Base-by-base conservation (phyloP, 208 protist species). In the Wallacemonas collosoma region DNA sequence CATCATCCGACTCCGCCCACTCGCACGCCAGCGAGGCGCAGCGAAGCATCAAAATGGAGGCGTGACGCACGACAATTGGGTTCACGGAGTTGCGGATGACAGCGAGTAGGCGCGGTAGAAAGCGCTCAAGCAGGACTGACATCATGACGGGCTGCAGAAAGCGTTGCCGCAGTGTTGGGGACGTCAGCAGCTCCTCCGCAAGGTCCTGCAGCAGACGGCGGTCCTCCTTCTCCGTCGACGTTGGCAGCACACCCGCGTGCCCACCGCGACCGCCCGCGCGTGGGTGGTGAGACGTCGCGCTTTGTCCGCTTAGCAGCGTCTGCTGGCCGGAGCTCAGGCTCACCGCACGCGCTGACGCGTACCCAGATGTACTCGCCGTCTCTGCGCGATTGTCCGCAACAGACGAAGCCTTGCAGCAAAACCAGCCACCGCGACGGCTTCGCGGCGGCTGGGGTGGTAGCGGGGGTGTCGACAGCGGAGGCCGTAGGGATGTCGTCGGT, bases 11-110 rank as follows among this genome's bases (percentile, higher is more conserved):
- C 44, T 77, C 71, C 3, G 72, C 66, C 35, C 83, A 83, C 41
- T 88, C 79, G 35, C 77, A 74, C 5, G 80, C 66, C 9, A 92
- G 71, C 36, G 85, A 86, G 17, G 90, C 57, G 55, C 81, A 88
- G 14, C 90, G 85, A 35, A 92, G 75, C 57, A 93, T 72, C 53
- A 95, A 72, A 17, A 88, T 69, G 39, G 84, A 74, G 47, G 84
- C 84, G 77, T 95, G 86, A 17, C 90, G 86, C 15, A 82, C 82
- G 15, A 95, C 83, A n/a, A 92, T 40, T 9, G 87, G 80, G 69
- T 88, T 89, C 12, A 91, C 82, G n/a, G 84, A 88, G 60, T 79
- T 77, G 58, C 86, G 74, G n/a, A 88, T 48, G 11, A 92, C 66
- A 41, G 77, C 77, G 9, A 89, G 58, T 17, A 93, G 44, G 41